Evolutionary conservation across 257 asterid genomes (phyloP), one percentile per base, ranked within the genome.

Genomic region (Penstemon newberryi): DNA sequence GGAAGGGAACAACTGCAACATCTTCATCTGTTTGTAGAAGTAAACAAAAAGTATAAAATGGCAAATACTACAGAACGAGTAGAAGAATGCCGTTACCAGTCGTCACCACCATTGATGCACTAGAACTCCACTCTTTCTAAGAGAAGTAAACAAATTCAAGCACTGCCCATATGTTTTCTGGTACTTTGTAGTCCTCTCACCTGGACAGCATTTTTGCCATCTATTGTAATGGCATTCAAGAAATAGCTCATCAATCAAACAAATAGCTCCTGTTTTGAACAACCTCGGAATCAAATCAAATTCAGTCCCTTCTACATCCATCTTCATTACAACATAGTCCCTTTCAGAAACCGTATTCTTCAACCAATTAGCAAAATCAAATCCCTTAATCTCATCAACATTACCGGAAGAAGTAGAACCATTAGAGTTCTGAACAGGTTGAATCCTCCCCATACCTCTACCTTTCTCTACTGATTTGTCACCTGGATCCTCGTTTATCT

Each of bases 231-330:
- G 99, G 71, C 99, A 93, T 71, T 93, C 99, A 0, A 93, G 96
- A 79, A 93, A 93, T 3, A 93, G 80, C 78, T 93, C 99, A 70
- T 93, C 97, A 6, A 93, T 84, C 80, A 93, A 77, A 79, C 99
- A 93, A 53, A 93, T 93, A 0, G 97, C 92, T 1, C 97, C 96
- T 0, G 96, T 87, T 75, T 88, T 81, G 71, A 90, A 65, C 87
- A 93, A 78, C 78, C 89, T 84, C 0, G 99, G 99, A 8, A 93
- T 87, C 87, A 90, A 77, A 54, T 90, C 90, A 38, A 93, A 93
- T 69, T 93, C 99, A 11, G 99, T 93, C 72, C 99, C 99, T 84
- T 90, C 99, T 12, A 93, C 96, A 60, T 93, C 99, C 97, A 93
- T 90, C 86, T 93, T 93, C 97, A 88, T 88, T 74, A 93, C 97